A percentile compares a stretch with the other conserved stretches of the same genome.
phyloP scores from a whole-genome alignment of 352 stramenopile genomes.

The Globisporangium takayamanum region DNA sequence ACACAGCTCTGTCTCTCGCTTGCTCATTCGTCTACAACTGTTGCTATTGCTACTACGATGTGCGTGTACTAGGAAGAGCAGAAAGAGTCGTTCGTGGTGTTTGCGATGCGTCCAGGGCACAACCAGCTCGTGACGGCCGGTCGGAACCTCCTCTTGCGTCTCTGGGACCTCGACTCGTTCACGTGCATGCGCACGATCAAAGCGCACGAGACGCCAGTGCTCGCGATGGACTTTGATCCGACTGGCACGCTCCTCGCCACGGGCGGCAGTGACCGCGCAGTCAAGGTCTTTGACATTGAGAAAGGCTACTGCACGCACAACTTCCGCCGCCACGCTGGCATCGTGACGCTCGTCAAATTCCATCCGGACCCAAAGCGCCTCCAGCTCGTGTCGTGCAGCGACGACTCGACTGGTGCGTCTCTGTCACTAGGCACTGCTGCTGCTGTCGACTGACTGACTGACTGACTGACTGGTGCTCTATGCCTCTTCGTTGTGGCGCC shows the following conservation, averaged over 20 bases:
- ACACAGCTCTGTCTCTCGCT: not conserved
- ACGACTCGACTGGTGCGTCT: slow-evolving; percentile 40
- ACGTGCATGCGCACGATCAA: slow-evolving; percentile 78
- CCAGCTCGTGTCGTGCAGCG: slow-evolving; percentile 69
- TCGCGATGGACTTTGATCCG: slow-evolving; percentile 86
- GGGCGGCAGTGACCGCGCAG: slow-evolving; percentile 92
- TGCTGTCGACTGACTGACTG: too few relatives aligned
- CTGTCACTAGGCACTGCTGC: not conserved
- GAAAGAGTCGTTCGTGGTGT: slow-evolving; percentile 82
- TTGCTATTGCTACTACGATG: not conserved
- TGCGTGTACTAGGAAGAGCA: slow-evolving; percentile 36
- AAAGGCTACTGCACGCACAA: slow-evolving; percentile 93
- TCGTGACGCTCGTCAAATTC: slow-evolving; percentile 87
- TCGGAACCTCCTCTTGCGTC: slow-evolving; percentile 74
- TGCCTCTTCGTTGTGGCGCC: too few relatives aligned
- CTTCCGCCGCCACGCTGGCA: slow-evolving; percentile 82
- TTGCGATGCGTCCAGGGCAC: slow-evolving; percentile 59
- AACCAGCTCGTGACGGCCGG: slow-evolving; percentile 83
- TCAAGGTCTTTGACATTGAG: slow-evolving; percentile 93
- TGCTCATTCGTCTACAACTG: not conserved
- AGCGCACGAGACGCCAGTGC: slow-evolving; percentile 66
- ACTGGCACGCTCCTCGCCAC: slow-evolving; percentile 93
- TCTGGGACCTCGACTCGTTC: slow-evolving; percentile 83
- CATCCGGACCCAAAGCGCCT: slow-evolving; percentile 61
- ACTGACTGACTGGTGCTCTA: too few relatives aligned